Percentiles rank a stretch among this genome's conserved stretches.
Evolutionary conservation across 441 rosid genomes (phyloP).

Genomic region (Eutrema salsugineum): DNA sequence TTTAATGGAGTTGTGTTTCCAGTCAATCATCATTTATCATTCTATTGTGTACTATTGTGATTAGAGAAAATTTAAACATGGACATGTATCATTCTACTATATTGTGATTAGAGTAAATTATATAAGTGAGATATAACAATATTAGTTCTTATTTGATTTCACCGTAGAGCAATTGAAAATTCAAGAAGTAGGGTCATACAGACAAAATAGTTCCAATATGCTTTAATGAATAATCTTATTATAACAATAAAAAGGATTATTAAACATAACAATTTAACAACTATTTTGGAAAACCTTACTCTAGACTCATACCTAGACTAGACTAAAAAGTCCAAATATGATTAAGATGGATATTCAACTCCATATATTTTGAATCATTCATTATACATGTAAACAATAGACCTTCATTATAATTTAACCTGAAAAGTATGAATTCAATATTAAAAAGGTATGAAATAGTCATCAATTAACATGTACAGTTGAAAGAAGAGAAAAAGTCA

Average conservation of each 20-base stretch:
- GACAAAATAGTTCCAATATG: background rate
- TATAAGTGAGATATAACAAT: too few relatives aligned
- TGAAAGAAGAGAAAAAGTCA: constrained; percentile 5
- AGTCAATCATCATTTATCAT: too few relatives aligned
- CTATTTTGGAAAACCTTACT: background rate
- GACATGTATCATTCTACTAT: too few relatives aligned
- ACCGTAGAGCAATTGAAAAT: too few relatives aligned
- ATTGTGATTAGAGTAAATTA: too few relatives aligned
- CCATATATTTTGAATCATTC: background rate
- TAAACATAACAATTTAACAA: constrained; percentile 1
- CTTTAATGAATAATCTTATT: background rate
- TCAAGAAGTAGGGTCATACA: background rate
- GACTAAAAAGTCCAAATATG: constrained; percentile 9
- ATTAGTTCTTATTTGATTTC: too few relatives aligned
- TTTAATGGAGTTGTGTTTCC: too few relatives aligned
- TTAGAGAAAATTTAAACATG: too few relatives aligned
- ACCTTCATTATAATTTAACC: background rate
- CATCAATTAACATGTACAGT: background rate
- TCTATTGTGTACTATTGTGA: too few relatives aligned
- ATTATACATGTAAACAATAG: background rate
- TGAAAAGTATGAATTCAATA: background rate
- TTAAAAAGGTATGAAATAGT: background rate
- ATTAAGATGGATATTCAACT: constrained; percentile 22
- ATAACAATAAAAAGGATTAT: background rate
- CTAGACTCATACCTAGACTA: background rate